Evolutionary conservation across 192 early-diverging fungal genomes (phyloP).

Genomic region (Linnemannia hyalina): DNA sequence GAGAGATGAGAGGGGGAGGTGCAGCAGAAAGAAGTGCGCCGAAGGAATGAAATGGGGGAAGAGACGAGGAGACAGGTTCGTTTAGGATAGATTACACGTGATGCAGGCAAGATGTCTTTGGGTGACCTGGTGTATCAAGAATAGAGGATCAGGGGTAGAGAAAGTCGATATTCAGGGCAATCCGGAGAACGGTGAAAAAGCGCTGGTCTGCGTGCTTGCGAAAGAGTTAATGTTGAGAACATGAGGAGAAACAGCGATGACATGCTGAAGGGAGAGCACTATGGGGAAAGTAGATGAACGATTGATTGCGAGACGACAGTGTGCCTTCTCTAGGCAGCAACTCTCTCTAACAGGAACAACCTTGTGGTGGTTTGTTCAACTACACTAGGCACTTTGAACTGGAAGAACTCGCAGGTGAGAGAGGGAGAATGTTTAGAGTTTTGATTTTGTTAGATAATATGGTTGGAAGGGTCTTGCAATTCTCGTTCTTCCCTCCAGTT

Average conservation of each 20-base stretch:
- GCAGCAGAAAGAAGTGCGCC: background rate
- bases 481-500: background rate
- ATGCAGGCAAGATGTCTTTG: background rate
- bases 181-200: background rate
- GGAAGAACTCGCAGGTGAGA: background rate
- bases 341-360: background rate
- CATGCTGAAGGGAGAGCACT: background rate
- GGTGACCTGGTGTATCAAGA: background rate
- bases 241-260: background rate
- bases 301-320: background rate
- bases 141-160: background rate
- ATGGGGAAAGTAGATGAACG: background rate
- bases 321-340: background rate
- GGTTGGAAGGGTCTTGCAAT: background rate
- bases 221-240: background rate
- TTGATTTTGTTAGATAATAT: background rate
- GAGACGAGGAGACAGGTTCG: no score
- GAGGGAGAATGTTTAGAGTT: background rate
- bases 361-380: background rate
- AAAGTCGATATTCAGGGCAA: background rate
- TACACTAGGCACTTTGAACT: background rate
- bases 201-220: background rate
- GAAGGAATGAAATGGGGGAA: no score
- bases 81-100: no score
- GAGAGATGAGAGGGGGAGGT: background rate